phyloP scores from a whole-genome alignment of 257 asterid genomes.

The Solanum okadae region DNA sequence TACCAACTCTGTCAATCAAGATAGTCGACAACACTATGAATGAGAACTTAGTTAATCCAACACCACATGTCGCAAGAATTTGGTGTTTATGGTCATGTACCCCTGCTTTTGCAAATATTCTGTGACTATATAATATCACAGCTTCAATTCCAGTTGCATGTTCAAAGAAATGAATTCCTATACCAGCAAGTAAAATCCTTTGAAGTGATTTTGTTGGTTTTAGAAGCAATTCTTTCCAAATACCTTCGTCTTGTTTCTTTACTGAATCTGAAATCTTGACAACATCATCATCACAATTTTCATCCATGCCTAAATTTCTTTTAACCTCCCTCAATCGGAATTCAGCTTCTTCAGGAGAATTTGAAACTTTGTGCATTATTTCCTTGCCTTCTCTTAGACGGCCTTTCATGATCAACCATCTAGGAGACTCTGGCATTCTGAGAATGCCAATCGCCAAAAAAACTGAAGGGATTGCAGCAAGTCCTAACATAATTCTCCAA shows the following conservation, averaged over 20 bases:
- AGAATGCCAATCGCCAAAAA: slow-evolving; percentile 39
- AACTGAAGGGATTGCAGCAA: slow-evolving; percentile 57
- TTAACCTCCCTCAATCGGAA: slow-evolving; percentile 33
- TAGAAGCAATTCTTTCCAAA: slow-evolving; percentile 34
- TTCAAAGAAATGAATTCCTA: no score
- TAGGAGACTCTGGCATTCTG: slow-evolving; percentile 72
- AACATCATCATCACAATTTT: slow-evolving; percentile 21
- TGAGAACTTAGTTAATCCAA: no score
- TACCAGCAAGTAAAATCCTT: slow-evolving; percentile 27
- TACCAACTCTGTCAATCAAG: no score
- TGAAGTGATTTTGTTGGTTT: slow-evolving; percentile 40
- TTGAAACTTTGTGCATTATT: slow-evolving; percentile 32
- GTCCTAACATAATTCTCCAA: slow-evolving; percentile 75
- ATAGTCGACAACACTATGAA: no score
- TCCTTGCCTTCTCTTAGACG: slow-evolving; percentile 42
- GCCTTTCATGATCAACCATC: slow-evolving; percentile 62
- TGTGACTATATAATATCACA: no score
- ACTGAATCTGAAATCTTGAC: slow-evolving; percentile 12
- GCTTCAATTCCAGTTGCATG: no score
- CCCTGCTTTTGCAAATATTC: no score
- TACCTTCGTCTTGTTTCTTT: slow-evolving; percentile 3
- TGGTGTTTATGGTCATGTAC: no score
- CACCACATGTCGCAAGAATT: no score
- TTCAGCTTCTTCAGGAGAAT: slow-evolving; percentile 40
- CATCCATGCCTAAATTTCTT: slow-evolving; percentile 39